Conservation (phyloP, 2,329 filamentous ascomycete species). For the Macrophomina tecta region DNA sequence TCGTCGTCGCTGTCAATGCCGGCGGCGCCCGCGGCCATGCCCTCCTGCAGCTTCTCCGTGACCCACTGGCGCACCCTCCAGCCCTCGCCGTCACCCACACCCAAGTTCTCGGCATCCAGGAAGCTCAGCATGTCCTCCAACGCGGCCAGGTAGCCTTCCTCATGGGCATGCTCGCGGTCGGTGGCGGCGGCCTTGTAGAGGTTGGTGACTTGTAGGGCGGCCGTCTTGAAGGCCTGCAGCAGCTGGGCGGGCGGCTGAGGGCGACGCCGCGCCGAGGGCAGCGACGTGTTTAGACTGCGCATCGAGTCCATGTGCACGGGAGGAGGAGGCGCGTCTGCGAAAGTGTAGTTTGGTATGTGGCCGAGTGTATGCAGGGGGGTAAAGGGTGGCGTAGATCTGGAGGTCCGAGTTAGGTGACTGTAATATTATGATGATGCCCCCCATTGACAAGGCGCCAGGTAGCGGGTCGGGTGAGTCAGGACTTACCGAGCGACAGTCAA, state of each 20-base stretch:
- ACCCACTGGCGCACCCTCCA: conserved; percentile 70
- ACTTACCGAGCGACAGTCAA: not conserved
- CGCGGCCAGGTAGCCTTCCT: conserved; percentile 91
- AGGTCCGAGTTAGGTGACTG: conserved; percentile 5
- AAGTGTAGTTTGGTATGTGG: not conserved
- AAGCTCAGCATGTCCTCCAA: conserved; percentile 88
- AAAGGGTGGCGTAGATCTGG: conserved; percentile 3
- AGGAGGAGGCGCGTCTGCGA: not conserved
- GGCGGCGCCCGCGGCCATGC: conserved; percentile 39
- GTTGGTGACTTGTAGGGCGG: conserved; percentile 92
- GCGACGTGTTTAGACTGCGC: conserved; percentile 49
- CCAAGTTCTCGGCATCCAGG: conserved; percentile 81
- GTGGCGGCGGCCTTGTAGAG: conserved; percentile 90
- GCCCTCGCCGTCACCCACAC: conserved; percentile 79
- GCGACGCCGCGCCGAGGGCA: conserved; percentile 41
- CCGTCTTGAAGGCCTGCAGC: conserved; percentile 87
- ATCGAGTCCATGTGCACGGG: conserved; percentile 45
- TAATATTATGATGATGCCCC: conserved; percentile 9
- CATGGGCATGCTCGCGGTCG: conserved; percentile 75
- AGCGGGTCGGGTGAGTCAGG: not conserved
- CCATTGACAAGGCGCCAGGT: not conserved
- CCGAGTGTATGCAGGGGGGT: not conserved
- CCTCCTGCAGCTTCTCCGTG: conserved; percentile 70
- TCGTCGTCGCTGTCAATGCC: conserved; percentile 73
- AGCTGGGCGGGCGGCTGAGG: conserved; percentile 57